Base-by-base conservation (phyloP, 495 filamentous ascomycete genomes). In the Tuber umbilicatum region DNA sequence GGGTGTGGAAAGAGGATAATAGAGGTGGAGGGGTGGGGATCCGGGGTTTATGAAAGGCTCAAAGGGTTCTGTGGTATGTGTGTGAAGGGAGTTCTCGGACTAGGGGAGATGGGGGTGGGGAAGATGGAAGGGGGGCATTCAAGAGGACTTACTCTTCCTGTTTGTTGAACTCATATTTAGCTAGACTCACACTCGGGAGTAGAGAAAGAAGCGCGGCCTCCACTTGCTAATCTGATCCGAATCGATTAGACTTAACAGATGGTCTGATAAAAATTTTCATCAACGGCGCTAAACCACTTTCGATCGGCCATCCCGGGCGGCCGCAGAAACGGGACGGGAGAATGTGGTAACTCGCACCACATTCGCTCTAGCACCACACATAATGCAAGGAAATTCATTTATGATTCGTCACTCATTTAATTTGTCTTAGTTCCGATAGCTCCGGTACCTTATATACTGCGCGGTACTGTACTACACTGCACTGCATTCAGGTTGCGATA, bases 171-270 rank as follows among this genome's bases (percentile, higher is more conserved):
- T 64, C 27, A 35, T 64, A 27, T 64, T 64, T 64, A 17, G 55
- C 19, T 35, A 64, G 27, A 64, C 55, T 64, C 55, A 19, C 55
- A 31, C 55, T 31, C 55, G 55, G 55, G 27, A 27, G 31, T 14
- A n/a, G 55, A 35, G 12, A 35, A 35, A 35, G 55, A 64, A 64
- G 55, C 14, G 55, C 55, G 55, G 12, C 35, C 55, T 35, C 55
- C 55, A 35, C 55, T 64, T 64, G 27, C 27, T 64, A 64, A 64
- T 64, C 55, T 64, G 55, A 64, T 64, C 55, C 55, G 55, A 27
- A 64, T 64, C 27, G 55, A 64, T 64, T 64, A 64, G 55, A 64
- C 55, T 64, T 64, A 64, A 64, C 55, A 64, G 55, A 64, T 64
- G 55, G 55, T 64, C 55, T 64, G 55, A 64, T 64, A 64, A 64